Evolutionary conservation across 73 alveolate genomes (phyloP), one percentile per base, ranked within the genome.

Genomic region (Paramecium sexaurelia): DNA sequence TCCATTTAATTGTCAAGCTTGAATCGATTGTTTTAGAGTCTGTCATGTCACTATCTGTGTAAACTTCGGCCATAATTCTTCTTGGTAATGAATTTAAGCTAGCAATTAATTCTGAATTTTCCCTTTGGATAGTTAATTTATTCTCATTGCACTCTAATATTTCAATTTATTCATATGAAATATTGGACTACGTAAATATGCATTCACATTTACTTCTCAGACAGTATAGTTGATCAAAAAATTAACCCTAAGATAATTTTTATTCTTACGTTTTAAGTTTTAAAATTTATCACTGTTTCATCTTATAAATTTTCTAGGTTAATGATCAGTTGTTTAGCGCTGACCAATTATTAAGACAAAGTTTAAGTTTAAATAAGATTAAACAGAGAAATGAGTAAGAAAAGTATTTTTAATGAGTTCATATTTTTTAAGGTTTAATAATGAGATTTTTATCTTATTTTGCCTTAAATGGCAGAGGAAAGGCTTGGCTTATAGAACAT

Each of bases 11-110:
- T 20, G 90, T 78, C 17, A 78, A 78, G 22, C 41, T 24, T 13
- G 90, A 40, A 40, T 33, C 43, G 0, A 78, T 35, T 4, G 27
- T 26, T 41, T 36, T 20, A 8, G 73, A 78, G 6, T 26, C 51
- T 1, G 90, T 37, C 90, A 78, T 39, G 15, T 78, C 90, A 19
- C 41, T 41, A 9, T 78, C 90, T 5, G 68, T 40, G 29, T 78
- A 78, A 0, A 35, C 41, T 22, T 22, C 90, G 1, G 55, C 47
- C 43, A 32, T 61, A 1, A 24, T 61, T 61, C 83, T 61, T 3
- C 39, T 22, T 51, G 67, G 1, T 4, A 29, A 51, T 51, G 67
- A 17, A 45, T 22, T 13, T 22, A 45, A 45, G 3, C 57, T 45
- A 7, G 57, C 57, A 15, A 45, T 45, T 5, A 45, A 22, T 1